Evolutionary conservation across 139 green algal species (phyloP), one percentile per base, ranked within the genome.

Genomic region (Volvox reticuliferus): DNA sequence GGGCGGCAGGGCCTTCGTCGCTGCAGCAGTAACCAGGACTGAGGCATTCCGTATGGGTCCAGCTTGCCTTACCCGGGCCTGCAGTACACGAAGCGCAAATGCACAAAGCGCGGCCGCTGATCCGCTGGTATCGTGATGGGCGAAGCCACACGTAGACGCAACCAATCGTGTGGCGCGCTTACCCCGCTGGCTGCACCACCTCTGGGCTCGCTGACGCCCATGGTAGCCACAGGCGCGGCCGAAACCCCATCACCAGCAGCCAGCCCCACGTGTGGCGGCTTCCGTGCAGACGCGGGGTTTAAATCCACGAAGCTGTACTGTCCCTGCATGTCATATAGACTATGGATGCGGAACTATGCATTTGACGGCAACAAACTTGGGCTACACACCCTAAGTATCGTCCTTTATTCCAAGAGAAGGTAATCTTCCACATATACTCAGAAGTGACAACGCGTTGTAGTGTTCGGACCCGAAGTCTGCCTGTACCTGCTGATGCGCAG

Each of bases 261-360:
- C 65, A 73, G 2, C 65, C 65, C 24, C 65, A 73, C 21, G 21
- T 18, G 71, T 18, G 71, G 20, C 6, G 19, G n/a, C 86, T 90
- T 90, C 28, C 73, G 73, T 32, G 73, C 86, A 0, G 86, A 83
- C 0, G 69, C 44, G 19, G 86, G 86, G 26, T 90, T 90, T 0
- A 90, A 75, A 55, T 90, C 86, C 20, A 84, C 50, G 18, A 90
- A 90, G 73, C 71, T 90, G 86, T 84, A 90, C 0, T 83, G 50
- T 19, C 26, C 50, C 86, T 83, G 50, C 28, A 20, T 55, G 44
- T 55, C 44, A 55, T 55, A 9, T 55, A 55, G 44, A 55, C 44
- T 55, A 55, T 55, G 44, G 44, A 55, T 55, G 44, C 44, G 44
- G 44, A 55, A 55, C 5, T 9, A 55, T 55, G 44, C 44, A 55